phyloP scores from a whole-genome alignment of 768 basidiomycete species.

The Floccularia luteovirens region DNA sequence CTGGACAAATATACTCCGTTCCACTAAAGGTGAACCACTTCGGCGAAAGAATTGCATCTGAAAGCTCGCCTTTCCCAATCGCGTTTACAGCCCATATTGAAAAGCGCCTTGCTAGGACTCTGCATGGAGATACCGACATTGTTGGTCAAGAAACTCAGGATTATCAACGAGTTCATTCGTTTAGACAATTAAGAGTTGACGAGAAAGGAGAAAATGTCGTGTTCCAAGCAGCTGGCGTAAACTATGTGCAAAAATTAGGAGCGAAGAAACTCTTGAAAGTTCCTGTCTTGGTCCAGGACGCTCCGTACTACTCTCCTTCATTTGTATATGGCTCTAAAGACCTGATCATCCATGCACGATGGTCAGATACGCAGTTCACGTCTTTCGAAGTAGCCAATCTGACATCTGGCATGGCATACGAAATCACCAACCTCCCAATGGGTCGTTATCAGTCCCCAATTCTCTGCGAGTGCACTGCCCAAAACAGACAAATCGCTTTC shows the following conservation, averaged over 20 bases:
- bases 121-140: conserved; percentile 39
- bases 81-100: conserved; percentile 58
- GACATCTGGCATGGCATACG: conserved; percentile 29
- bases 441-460: conserved; percentile 61
- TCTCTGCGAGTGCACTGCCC: conserved; percentile 37
- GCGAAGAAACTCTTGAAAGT: conserved; percentile 21
- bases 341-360: conserved; percentile 56
- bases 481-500: conserved; percentile 47
- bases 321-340: conserved; percentile 46
- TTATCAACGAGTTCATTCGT: conserved; percentile 51
- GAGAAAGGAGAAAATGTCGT: conserved; percentile 43
- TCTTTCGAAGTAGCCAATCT: conserved; percentile 60
- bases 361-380: conserved; percentile 59
- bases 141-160: conserved; percentile 43
- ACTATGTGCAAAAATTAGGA: conserved; percentile 39
- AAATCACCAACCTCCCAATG: conserved; percentile 49
- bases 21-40: conserved; percentile 42
- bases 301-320: conserved; percentile 60
- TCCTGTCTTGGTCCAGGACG: conserved; percentile 38
- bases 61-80: conserved; percentile 36
- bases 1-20: conserved; percentile 59
- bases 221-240: conserved; percentile 63
- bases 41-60: conserved; percentile 42
- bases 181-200: conserved; percentile 54
- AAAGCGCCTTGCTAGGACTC: conserved; percentile 57